Evolutionary conservation across 2,329 filamentous ascomycete genomes (phyloP), one percentile per base, ranked within the genome.

Genomic region (Sporothrix schenckii): DNA sequence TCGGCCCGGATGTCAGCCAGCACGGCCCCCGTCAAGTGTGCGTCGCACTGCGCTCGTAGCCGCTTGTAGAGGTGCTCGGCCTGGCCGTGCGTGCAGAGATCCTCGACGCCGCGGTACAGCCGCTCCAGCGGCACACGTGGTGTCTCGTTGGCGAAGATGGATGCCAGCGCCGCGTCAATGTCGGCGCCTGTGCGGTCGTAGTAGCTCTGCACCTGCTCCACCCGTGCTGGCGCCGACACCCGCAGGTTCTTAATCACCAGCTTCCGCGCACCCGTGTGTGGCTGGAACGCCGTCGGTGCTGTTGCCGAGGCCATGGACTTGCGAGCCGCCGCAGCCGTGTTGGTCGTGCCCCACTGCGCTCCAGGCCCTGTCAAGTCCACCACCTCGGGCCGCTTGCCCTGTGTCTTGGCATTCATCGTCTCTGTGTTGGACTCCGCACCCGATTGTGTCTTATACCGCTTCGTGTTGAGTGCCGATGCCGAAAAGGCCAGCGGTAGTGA

Each of bases 221-320:
- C 77, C 52, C 80, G 78, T 50, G 49, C 47, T 3, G 39, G 52
- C 71, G 86, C 85, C 21, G 85, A 85, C 1, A 87, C 47, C 71
- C 91, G 89, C 73, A 97, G 86, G 78, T 97, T 98, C 86, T 97
- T 97, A 76, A 99, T 92, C n/a, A 94, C 87, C 60, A 99, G 86
- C 80, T 91, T 94, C 83, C 91, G 94, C 24, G 92, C 89, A 44
- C 93, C 93, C 13, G 86, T 84, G 76, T 92, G 88, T 14, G 92
- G 89, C 75, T 91, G 91, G 77, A 94, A 92, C 66, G 81, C 80
- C 16, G 53, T 52, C 21, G 69, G 69, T 13, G 53, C 7, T n/a
- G 53, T 5, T n/a, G n/a, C 50, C 11, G 24, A 79, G 77, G 30
- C 24, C 34, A 53, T 24, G 10, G 24, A 34, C 27, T 24, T 61